Percentiles rank a stretch among this genome's conserved stretches.
phyloP scores from a whole-genome alignment of 2,329 filamentous ascomycete species.

The Xylaria sp. region DNA sequence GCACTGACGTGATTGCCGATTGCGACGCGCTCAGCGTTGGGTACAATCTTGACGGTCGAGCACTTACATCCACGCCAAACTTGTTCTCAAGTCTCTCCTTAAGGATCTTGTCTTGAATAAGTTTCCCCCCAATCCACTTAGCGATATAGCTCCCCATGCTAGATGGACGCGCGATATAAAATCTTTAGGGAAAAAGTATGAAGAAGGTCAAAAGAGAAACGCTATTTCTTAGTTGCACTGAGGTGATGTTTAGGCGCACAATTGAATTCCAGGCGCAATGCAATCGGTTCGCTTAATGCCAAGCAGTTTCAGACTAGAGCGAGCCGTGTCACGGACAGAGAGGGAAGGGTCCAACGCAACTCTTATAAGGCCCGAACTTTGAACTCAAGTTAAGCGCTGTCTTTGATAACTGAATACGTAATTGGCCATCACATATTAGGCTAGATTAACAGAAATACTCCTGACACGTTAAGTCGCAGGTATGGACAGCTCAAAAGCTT shows the following conservation, averaged over 20 bases:
- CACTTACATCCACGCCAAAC: constrained; percentile 36
- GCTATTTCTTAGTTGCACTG: background rate
- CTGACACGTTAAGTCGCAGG: constrained; percentile 19
- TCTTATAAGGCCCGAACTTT: background rate
- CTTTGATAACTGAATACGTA: constrained; percentile 6
- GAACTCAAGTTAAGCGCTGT: background rate
- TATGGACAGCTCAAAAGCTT: constrained; percentile 24
- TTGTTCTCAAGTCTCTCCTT: constrained; percentile 39
- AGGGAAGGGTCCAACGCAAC: background rate
- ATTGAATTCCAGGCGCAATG: constrained; percentile 8
- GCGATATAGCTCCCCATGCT: constrained; percentile 34
- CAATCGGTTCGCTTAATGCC: constrained; percentile 9
- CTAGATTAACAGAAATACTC: background rate
- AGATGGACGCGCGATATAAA: constrained; percentile 1
- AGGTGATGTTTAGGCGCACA: background rate
- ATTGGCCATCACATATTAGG: background rate
- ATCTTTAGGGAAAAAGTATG: background rate
- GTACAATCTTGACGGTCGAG: background rate
- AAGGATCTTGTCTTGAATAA: constrained; percentile 39
- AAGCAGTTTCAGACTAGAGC: constrained; percentile 22
- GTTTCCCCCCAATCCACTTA: constrained; percentile 37
- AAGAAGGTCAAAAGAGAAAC: background rate
- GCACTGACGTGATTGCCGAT: constrained; percentile 16
- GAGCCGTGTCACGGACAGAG: background rate
- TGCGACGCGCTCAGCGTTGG: background rate